A percentile compares a stretch with the other conserved stretches of the same genome.
These are phyloP conservation scores for Cryptococcus sp. DNA, from an alignment of 1,284 basidiomycete genomes.

Conservation along the genomic window DNA sequence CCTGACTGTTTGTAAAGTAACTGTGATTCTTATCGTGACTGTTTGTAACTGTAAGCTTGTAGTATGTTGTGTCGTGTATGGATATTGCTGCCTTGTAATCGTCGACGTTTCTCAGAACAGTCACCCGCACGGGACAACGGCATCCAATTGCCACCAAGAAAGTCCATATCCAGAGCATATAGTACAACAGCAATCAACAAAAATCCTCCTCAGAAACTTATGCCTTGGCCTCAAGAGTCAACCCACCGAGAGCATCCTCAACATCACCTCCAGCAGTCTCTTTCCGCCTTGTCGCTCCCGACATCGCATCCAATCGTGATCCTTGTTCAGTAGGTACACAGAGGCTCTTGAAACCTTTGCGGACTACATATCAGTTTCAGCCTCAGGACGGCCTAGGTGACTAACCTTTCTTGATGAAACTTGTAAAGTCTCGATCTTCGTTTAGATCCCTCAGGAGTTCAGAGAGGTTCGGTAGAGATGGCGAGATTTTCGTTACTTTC, in stretches of 20 bases:
- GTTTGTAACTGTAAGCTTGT: no score
- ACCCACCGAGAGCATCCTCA: not conserved
- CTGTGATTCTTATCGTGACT: no score
- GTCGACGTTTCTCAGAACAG: no score
- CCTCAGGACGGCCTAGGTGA: not conserved
- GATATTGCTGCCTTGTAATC: no score
- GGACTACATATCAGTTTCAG: slow-evolving; percentile 13
- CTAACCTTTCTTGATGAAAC: slow-evolving; percentile 45
- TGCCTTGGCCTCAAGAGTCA: not conserved
- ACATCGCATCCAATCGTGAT: not conserved
- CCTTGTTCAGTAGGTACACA: slow-evolving; percentile 8
- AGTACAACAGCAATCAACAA: no score
- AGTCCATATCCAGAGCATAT: no score
- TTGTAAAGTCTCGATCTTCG: slow-evolving; percentile 36
- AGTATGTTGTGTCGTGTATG: no score
- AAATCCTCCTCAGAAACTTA: no score
- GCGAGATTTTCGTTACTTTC: slow-evolving; percentile 43
- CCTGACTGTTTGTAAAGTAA: no score
- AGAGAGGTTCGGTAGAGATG: slow-evolving; percentile 31
- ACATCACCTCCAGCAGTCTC: not conserved
- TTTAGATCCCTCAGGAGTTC: slow-evolving; percentile 42
- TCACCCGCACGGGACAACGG: no score
- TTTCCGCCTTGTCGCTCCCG: not conserved
- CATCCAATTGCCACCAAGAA: no score
- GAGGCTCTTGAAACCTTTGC: slow-evolving; percentile 30